Evolutionary conservation across 352 stramenopile species (phyloP).

Genomic region (Globisporangium acanthophoron): DNA sequence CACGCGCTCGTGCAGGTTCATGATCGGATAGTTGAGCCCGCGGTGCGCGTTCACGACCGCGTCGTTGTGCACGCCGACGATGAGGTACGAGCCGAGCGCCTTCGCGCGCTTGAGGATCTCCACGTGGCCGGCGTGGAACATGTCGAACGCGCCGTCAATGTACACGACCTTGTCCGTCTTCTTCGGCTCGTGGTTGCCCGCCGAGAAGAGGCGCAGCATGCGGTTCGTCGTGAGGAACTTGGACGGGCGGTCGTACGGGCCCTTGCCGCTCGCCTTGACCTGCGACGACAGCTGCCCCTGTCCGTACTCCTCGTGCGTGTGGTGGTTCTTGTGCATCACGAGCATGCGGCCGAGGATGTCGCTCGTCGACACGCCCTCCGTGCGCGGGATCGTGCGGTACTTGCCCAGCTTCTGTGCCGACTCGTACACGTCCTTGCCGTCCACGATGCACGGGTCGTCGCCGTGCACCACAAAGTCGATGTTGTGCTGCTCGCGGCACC

Average conservation of each 20-base stretch:
- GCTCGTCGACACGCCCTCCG: constrained; percentile 96
- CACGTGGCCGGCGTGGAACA: constrained; percentile 98
- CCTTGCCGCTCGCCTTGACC: constrained; percentile 41
- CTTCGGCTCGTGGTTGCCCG: constrained; percentile 84
- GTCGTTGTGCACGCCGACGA: constrained; percentile 97
- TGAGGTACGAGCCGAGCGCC: constrained; percentile 92
- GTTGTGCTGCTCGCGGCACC: constrained; percentile 48
- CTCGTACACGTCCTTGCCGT: constrained; percentile 98
- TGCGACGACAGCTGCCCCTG: constrained; percentile 77
- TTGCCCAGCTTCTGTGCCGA: constrained; percentile 94
- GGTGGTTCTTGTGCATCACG: constrained; percentile 93
- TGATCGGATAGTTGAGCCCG: constrained; percentile 94
- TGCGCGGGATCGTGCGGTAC: constrained; percentile 95
- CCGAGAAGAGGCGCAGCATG: constrained; percentile 92
- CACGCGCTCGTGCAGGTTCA: constrained; percentile 98
- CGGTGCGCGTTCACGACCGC: constrained; percentile 85
- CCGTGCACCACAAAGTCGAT: constrained; percentile 99
- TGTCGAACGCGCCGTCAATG: constrained; percentile 97
- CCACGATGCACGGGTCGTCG: constrained; percentile 98
- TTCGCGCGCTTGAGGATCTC: constrained; percentile 93
- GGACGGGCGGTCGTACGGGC: constrained; percentile 63
- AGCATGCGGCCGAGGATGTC: constrained; percentile 99
- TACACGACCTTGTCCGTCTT: constrained; percentile 94
- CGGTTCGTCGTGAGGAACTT: constrained; percentile 96
- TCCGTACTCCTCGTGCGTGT: constrained; percentile 77